phyloP scores from a whole-genome alignment of 805 yeast species.

The Ogataea sp. region DNA sequence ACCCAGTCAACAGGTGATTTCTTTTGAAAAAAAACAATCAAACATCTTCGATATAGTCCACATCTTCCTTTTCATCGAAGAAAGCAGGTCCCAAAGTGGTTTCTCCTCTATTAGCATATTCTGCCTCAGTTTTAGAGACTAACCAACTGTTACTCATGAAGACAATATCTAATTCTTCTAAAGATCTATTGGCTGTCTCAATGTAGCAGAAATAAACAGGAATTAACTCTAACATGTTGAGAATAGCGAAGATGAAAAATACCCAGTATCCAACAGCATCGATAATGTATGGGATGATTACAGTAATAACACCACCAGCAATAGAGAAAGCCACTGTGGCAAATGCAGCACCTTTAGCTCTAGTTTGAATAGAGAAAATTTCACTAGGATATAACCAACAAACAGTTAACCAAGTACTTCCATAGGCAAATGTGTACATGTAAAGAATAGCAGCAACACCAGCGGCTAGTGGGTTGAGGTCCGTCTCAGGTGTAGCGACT shows the following conservation, averaged over 20 bases:
- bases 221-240: slow-evolving; percentile 25
- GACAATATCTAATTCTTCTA: slow-evolving; percentile 57
- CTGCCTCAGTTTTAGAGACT: slow-evolving; percentile 46
- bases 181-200: slow-evolving; percentile 52
- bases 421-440: slow-evolving; percentile 27
- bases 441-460: slow-evolving; percentile 25
- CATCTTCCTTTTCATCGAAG: slow-evolving; percentile 1
- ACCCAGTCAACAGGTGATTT: no score
- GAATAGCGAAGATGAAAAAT: slow-evolving; percentile 22
- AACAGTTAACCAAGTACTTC: slow-evolving; percentile 15
- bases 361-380: slow-evolving; percentile 16
- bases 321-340: slow-evolving; percentile 21
- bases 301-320: slow-evolving; percentile 26
- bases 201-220: slow-evolving; percentile 31
- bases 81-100: neutral
- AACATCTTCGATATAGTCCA: neutral
- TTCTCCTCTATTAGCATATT: slow-evolving; percentile 1
- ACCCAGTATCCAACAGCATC: slow-evolving; percentile 20
- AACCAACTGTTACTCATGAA: slow-evolving; percentile 41
- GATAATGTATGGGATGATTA: slow-evolving; percentile 23
- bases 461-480: slow-evolving; percentile 22
- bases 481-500: slow-evolving; percentile 16
- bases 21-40: no score
- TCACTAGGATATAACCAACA: slow-evolving; percentile 17
- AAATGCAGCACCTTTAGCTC: slow-evolving; percentile 19